phyloP scores from a whole-genome alignment of 352 stramenopile species.

The Phytophthora rubi region DNA sequence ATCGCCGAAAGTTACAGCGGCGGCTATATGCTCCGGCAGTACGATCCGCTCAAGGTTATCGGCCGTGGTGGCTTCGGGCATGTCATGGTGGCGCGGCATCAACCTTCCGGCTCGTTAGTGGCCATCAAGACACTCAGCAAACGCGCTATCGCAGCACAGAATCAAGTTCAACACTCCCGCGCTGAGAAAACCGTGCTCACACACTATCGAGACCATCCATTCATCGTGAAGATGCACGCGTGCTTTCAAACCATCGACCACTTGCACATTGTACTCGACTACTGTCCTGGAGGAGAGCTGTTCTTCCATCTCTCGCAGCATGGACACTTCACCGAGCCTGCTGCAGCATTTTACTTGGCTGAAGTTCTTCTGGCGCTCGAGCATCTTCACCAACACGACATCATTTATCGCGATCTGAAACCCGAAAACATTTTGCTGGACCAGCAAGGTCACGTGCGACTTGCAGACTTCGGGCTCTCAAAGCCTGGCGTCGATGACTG shows the following conservation, averaged over 20 bases:
- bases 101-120: conserved; percentile 59
- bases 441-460: conserved; percentile 81
- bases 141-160: conserved; percentile 72
- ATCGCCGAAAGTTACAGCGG: conserved; percentile 85
- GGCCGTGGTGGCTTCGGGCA: conserved; percentile 88
- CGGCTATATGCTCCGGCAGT: conserved; percentile 75
- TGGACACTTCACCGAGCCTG: conserved; percentile 77
- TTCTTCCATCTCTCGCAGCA: conserved; percentile 88
- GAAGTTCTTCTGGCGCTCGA: conserved; percentile 89
- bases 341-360: conserved; percentile 87
- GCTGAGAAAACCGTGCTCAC: conserved; percentile 88
- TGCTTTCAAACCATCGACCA: conserved; percentile 89
- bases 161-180: conserved; percentile 88
- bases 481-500: conserved; percentile 75
- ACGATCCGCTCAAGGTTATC: conserved; percentile 83
- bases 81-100: conserved; percentile 78
- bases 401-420: conserved; percentile 92
- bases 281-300: conserved; percentile 76
- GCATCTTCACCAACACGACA: conserved; percentile 70
- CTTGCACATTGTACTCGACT: conserved; percentile 77
- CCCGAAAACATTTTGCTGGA: conserved; percentile 93
- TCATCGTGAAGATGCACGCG: conserved; percentile 91
- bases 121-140: conserved; percentile 89
- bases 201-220: conserved; percentile 90
- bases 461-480: conserved; percentile 92